phyloP scores from a whole-genome alignment of 345 rosid species.

The Melaleuca alternifolia region DNA sequence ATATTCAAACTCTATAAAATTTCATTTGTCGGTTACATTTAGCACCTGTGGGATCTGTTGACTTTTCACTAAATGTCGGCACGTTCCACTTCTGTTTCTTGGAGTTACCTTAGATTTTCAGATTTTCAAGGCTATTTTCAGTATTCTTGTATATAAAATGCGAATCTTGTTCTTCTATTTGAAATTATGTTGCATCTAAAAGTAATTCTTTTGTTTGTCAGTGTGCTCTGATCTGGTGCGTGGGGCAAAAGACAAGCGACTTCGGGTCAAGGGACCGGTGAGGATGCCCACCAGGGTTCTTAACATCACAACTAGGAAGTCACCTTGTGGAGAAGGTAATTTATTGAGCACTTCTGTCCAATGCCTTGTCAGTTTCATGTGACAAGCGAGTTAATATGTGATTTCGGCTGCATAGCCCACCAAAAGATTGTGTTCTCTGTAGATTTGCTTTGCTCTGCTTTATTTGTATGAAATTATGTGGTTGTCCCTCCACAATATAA shows the following conservation, averaged over 20 bases:
- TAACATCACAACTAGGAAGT: constrained; percentile 15
- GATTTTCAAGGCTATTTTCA: background rate
- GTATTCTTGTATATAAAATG: background rate
- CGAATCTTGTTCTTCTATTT: background rate
- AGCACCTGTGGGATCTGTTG: background rate
- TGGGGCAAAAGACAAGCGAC: constrained; percentile 10
- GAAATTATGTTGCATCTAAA: background rate
- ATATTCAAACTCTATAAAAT: background rate
- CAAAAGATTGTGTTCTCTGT: background rate
- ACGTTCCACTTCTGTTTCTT: background rate
- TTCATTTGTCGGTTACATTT: background rate
- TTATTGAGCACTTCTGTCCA: background rate
- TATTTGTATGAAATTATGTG: background rate
- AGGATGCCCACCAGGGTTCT: constrained; percentile 20
- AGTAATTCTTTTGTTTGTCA: background rate
- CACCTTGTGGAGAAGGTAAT: constrained; percentile 18
- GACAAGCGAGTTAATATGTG: background rate
- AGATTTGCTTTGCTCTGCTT: background rate
- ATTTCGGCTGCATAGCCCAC: background rate
- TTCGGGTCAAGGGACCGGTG: constrained; percentile 13
- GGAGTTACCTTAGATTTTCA: background rate
- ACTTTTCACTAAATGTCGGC: background rate
- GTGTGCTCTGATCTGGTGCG: constrained; percentile 15
- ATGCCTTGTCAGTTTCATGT: background rate
- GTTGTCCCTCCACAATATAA: background rate